A percentile compares a stretch with the other conserved stretches of the same genome.
Evolutionary conservation across 140 eudicot genomes (phyloP).

Genomic region (Ambrosia hybrid): DNA sequence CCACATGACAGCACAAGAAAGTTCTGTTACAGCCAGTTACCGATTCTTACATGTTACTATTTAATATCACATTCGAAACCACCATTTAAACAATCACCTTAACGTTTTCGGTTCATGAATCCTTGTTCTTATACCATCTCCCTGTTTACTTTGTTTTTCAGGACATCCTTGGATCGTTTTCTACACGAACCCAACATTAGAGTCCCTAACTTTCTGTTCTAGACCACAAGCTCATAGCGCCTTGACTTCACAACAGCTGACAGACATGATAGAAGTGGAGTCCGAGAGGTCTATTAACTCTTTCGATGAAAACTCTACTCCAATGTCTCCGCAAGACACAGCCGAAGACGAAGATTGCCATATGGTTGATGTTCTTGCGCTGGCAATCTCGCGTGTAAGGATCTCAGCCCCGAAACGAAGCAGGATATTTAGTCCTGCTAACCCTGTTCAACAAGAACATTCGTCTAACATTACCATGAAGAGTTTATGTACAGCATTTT

Average conservation of each 20-base stretch:
- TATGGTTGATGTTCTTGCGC: conserved; percentile 53
- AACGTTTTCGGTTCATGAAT: not conserved
- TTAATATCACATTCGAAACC: not conserved
- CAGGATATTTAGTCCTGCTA: conserved; percentile 37
- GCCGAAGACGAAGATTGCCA: conserved; percentile 33
- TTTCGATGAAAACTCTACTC: conserved; percentile 23
- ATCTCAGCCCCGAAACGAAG: conserved; percentile 53
- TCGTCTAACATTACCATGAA: conserved; percentile 42
- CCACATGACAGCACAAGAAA: too few species aligned
- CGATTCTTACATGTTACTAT: not conserved
- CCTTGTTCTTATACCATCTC: not conserved
- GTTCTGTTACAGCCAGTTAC: too few species aligned
- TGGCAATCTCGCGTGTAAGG: conserved; percentile 47
- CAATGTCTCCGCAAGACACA: conserved; percentile 13
- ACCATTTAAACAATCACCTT: not conserved
- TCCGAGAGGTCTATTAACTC: conserved; percentile 27
- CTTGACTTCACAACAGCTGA: conserved; percentile 33
- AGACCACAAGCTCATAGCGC: conserved; percentile 12
- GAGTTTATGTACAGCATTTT: conserved; percentile 54
- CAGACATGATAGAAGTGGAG: conserved; percentile 27
- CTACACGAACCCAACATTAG: conserved; percentile 39
- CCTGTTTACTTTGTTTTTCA: conserved; percentile 27
- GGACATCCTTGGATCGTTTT: conserved; percentile 61
- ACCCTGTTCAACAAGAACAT: conserved; percentile 33
- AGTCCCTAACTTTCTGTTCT: conserved; percentile 31